Percentiles rank a stretch among this genome's conserved stretches.
phyloP scores from a whole-genome alignment of 495 filamentous ascomycete species.

The Penicillium soppii region DNA sequence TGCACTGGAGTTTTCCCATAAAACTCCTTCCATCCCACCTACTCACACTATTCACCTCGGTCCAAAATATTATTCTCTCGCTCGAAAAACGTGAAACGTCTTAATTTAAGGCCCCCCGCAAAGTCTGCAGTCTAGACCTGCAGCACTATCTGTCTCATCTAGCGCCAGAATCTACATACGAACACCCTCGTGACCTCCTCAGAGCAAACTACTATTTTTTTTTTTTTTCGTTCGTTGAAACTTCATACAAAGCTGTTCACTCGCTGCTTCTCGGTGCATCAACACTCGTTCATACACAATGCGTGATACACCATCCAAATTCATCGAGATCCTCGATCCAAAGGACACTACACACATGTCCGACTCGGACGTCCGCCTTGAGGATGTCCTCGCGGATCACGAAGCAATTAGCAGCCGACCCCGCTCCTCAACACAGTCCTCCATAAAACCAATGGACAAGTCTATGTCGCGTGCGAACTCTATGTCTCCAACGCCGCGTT shows the following conservation, averaged over 20 bases:
- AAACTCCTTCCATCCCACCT: background rate
- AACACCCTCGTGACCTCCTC: slow-evolving; percentile 1
- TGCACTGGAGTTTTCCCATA: background rate
- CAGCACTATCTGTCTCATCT: slow-evolving; percentile 13
- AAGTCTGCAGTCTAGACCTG: slow-evolving; percentile 16
- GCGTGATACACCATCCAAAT: slow-evolving; percentile 46
- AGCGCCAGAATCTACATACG: background rate
- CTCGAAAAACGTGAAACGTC: background rate
- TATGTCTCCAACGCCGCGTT: slow-evolving; percentile 35
- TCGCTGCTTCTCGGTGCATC: no score
- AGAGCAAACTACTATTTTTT: no score
- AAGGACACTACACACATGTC: slow-evolving; percentile 36
- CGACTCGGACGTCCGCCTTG: slow-evolving; percentile 47
- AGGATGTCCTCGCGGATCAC: slow-evolving; percentile 48
- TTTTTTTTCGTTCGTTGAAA: no score
- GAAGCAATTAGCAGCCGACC: slow-evolving; percentile 42
- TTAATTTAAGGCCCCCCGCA: background rate
- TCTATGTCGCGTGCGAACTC: slow-evolving; percentile 22
- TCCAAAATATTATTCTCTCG: slow-evolving; percentile 5
- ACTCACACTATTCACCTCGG: no score
- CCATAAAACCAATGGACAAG: slow-evolving; percentile 32
- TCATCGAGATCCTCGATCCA: slow-evolving; percentile 48
- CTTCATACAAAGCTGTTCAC: no score
- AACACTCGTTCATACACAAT: slow-evolving; percentile 19
- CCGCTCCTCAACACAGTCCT: slow-evolving; percentile 43